Conservation (phyloP, 257 asterid genomes). For the Coffea canephora region DNA sequence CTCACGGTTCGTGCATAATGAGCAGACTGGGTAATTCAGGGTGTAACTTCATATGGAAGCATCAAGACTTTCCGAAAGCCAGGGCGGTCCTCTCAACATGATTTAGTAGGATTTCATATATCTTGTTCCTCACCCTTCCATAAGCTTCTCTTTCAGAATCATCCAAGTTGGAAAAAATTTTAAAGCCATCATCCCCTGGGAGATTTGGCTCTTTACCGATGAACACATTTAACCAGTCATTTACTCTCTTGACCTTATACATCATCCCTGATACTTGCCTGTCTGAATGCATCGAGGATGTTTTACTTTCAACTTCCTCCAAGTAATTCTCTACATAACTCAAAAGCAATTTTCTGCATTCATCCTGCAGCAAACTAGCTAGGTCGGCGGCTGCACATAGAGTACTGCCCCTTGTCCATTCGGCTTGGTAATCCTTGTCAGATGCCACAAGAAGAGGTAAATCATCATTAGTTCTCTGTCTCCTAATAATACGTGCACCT, state of each 20-base stretch:
- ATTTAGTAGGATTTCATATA: slow-evolving; percentile 53
- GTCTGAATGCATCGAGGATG: slow-evolving; percentile 27
- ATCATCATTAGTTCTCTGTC: slow-evolving; percentile 21
- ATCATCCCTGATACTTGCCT: slow-evolving; percentile 42
- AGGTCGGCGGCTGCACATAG: slow-evolving; percentile 34
- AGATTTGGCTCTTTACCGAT: slow-evolving; percentile 31
- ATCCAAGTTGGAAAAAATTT: slow-evolving; percentile 20
- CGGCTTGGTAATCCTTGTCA: slow-evolving; percentile 32
- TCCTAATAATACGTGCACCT: slow-evolving; percentile 27
- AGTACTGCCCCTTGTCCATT: slow-evolving; percentile 43
- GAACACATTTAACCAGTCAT: slow-evolving; percentile 55
- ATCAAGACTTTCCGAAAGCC: slow-evolving; percentile 33
- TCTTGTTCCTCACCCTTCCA: slow-evolving; percentile 56
- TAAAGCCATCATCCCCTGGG: slow-evolving; percentile 17
- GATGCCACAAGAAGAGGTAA: slow-evolving; percentile 26
- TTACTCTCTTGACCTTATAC: slow-evolving; percentile 60
- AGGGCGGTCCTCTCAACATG: slow-evolving; percentile 66
- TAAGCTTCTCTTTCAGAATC: slow-evolving; percentile 41
- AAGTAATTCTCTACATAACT: slow-evolving; percentile 47
- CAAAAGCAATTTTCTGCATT: slow-evolving; percentile 50
- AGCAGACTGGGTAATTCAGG: background rate
- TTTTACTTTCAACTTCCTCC: slow-evolving; percentile 54
- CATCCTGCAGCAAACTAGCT: slow-evolving; percentile 43
- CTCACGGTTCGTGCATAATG: background rate
- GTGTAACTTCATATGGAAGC: background rate